phyloP scores from a whole-genome alignment of 345 rosid genomes.

The Cardamine resedifolia region DNA sequence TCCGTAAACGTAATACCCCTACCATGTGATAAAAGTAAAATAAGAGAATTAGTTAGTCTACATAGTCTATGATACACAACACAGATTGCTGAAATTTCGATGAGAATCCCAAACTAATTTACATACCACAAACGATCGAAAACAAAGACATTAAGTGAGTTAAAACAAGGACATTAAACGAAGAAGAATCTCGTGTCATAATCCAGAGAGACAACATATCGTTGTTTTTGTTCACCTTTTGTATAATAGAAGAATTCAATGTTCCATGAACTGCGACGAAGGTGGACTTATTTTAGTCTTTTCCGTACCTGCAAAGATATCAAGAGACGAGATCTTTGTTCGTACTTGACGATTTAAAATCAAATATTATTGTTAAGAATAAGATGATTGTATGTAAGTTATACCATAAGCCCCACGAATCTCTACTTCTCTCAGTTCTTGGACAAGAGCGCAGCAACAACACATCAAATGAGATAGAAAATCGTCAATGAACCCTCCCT shows the following conservation, averaged over 20 bases:
- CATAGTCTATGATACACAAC: slow-evolving; percentile 25
- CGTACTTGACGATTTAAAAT: background rate
- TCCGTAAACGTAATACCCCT: background rate
- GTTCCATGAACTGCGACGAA: slow-evolving; percentile 80
- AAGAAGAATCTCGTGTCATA: slow-evolving; percentile 30
- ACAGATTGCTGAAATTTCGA: slow-evolving; percentile 1
- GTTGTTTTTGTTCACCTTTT: slow-evolving; percentile 24
- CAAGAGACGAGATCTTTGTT: slow-evolving; percentile 6
- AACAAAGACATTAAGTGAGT: background rate
- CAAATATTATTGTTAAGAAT: background rate
- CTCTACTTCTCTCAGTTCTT: slow-evolving; percentile 97
- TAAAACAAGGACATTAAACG: no score
- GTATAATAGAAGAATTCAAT: slow-evolving; percentile 26
- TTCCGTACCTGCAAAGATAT: slow-evolving; percentile 59
- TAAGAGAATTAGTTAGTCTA: slow-evolving; percentile 13
- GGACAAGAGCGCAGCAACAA: slow-evolving; percentile 98
- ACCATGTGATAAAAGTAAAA: slow-evolving; percentile 3
- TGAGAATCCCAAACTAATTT: slow-evolving; percentile 26
- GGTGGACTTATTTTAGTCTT: slow-evolving; percentile 86
- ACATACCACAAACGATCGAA: slow-evolving; percentile 21
- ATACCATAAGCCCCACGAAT: slow-evolving; percentile 75
- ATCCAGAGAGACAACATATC: slow-evolving; percentile 2
- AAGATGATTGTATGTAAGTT: background rate
- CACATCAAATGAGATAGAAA: slow-evolving; percentile 97
- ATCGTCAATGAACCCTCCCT: slow-evolving; percentile 94